Evolutionary conservation across 306 rosid genomes (phyloP), one percentile per base, ranked within the genome.

Genomic region (Casuarina equisetifolia): DNA sequence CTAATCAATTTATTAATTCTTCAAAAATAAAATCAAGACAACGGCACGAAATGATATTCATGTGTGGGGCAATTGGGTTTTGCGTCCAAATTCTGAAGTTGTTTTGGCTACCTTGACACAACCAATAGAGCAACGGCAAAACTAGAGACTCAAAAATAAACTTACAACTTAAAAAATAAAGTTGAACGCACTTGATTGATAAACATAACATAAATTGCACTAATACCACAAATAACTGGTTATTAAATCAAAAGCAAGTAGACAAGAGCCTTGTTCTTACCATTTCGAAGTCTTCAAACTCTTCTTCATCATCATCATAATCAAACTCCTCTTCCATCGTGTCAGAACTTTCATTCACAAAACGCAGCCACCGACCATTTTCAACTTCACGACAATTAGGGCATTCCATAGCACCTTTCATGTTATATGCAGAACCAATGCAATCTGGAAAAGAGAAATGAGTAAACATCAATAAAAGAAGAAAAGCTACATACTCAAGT

Each of bases 381-480:
- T 69, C 79, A 46, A 68, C 35, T 11, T 43, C 32, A 1, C 70
- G 57, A 17, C 83, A 80, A 19, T 57, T 80, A 1, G 83, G 83
- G 53, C 79, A 80, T 59, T 74, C 76, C 83, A 80, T 80, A 7
- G 43, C 16, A 46, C 83, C 83, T 52, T 40, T 80, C 3, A 43
- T 36, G 49, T 74, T 80, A 39, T 69, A 74, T 2, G 83, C 76
- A 46, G 72, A 80, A 46, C 79, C 83, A 49, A 80, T 80, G 72
- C 76, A 80, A 57, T 80, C 83, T 80, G 48, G 32, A 73, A 12
- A 53, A 25, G 39, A 74, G 35, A 10, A 72, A 17, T n/a, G 44
- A 64, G 25, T 25, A 12, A 67, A 50, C 25, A 50, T 46, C 55
- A 72, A 42, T 2, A 20, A 16, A 4, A 40, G 4, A 3, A 40